These are phyloP conservation scores for Lachnellula arida DNA, from an alignment of 2,329 filamentous ascomycete genomes.

Conservation along the genomic window DNA sequence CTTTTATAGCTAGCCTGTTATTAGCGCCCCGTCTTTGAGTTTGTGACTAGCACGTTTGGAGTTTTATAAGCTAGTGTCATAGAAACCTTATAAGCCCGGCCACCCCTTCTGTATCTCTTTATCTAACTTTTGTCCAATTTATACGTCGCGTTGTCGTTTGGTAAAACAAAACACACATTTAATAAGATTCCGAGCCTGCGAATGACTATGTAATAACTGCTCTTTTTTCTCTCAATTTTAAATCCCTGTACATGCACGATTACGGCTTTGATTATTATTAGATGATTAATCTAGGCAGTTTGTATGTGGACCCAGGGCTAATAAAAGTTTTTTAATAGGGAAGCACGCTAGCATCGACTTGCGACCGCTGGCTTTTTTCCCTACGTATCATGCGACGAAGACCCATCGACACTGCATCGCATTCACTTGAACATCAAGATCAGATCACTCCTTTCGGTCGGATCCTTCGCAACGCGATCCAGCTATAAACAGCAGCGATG, in stretches of 20 bases:
- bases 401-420: not conserved
- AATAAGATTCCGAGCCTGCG: not conserved
- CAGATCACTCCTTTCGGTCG: not conserved
- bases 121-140: not conserved
- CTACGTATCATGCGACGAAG: not conserved
- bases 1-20: constrained; percentile 9
- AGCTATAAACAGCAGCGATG: not conserved
- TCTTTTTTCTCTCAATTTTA: not conserved
- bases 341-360: constrained; percentile 1
- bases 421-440: not conserved
- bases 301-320: not conserved
- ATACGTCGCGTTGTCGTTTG: constrained; percentile 1
- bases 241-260: not conserved
- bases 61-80: constrained; percentile 15
- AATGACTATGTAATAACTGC: not conserved
- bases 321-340: not conserved
- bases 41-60: constrained; percentile 11
- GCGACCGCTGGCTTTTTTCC: not conserved
- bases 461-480: not conserved
- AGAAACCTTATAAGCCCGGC: constrained; percentile 11
- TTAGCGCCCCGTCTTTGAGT: constrained; percentile 5
- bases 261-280: not conserved
- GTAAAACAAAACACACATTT: not conserved
- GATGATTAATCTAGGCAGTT: not conserved
- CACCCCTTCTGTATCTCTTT: constrained; percentile 1